These are phyloP conservation scores for Pholiota conissans DNA, from an alignment of 768 basidiomycete species.

Conservation along the genomic window DNA sequence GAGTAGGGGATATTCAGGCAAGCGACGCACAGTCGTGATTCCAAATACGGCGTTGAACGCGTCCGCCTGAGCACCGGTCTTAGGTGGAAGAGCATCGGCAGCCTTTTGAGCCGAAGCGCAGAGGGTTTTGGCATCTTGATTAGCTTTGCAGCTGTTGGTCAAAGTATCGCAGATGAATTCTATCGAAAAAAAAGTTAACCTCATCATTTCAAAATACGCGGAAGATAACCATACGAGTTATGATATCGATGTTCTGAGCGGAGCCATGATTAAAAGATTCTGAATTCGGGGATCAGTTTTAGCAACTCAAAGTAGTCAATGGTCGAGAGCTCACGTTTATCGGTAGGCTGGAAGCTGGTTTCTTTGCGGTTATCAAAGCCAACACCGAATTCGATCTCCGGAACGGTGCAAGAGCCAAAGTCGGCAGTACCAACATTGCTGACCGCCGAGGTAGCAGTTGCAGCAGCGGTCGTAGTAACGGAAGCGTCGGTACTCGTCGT, in stretches of 20 bases:
- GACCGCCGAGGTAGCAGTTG: slow-evolving; percentile 10
- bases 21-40: slow-evolving; percentile 33
- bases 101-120: slow-evolving; percentile 43
- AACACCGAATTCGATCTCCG: slow-evolving; percentile 56
- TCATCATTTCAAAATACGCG: no score
- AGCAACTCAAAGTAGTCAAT: background rate
- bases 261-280: slow-evolving; percentile 53
- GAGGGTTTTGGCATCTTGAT: slow-evolving; percentile 52
- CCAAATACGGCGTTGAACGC: slow-evolving; percentile 46
- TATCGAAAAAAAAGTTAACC: slow-evolving; percentile 3
- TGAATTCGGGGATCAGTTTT: slow-evolving; percentile 8
- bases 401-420: slow-evolving; percentile 57
- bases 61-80: slow-evolving; percentile 58
- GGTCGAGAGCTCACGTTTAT: slow-evolving; percentile 33
- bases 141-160: slow-evolving; percentile 52
- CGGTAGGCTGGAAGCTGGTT: slow-evolving; percentile 57
- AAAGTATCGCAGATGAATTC: slow-evolving; percentile 57
- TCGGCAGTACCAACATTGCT: slow-evolving; percentile 26
- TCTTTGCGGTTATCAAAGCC: slow-evolving; percentile 61
- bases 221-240: slow-evolving; percentile 40
- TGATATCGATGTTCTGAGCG: slow-evolving; percentile 55
- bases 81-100: slow-evolving; percentile 35
- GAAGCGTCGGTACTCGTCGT: slow-evolving; percentile 20
- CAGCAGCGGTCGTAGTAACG: slow-evolving; percentile 18
- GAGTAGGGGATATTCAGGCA: slow-evolving; percentile 8